Conservation (phyloP, 352 stramenopile species). For the Pythium phragmitis region DNA sequence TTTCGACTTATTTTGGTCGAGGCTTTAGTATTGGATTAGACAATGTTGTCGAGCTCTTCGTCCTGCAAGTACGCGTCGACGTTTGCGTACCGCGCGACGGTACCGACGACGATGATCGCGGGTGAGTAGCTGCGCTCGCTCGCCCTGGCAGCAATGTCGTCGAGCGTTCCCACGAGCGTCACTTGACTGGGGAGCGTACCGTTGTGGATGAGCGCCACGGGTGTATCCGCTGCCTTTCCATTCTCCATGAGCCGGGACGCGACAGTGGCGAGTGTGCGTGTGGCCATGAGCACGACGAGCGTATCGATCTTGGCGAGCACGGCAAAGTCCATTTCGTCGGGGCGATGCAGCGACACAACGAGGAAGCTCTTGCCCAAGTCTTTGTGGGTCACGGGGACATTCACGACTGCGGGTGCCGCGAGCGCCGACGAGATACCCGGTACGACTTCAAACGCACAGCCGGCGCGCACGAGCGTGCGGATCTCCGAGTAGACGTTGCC, state of each 20-base stretch:
- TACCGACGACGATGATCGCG: conserved; percentile 65
- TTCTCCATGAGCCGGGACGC: conserved; percentile 41
- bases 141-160: conserved; percentile 46
- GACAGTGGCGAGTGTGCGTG: conserved; percentile 49
- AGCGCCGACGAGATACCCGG: conserved; percentile 68
- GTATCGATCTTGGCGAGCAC: conserved; percentile 50
- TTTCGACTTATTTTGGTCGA: not conserved
- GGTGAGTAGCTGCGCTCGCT: conserved; percentile 64
- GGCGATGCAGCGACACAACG: conserved; percentile 69
- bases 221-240: conserved; percentile 39
- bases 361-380: conserved; percentile 59
- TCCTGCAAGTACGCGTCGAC: conserved; percentile 56
- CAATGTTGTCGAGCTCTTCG: conserved; percentile 29
- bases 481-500: conserved; percentile 75
- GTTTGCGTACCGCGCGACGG: conserved; percentile 58
- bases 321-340: conserved; percentile 61
- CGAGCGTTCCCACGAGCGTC: conserved; percentile 47
- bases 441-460: conserved; percentile 62
- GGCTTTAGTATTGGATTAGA: conserved; percentile 5
- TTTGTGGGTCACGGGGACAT: conserved; percentile 73
- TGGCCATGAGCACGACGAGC: conserved; percentile 61
- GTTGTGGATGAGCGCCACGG: conserved; percentile 61
- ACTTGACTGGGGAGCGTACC: conserved; percentile 58
- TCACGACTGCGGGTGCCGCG: conserved; percentile 54
- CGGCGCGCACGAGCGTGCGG: conserved; percentile 40